Percentiles rank a stretch among this genome's conserved stretches.
Evolutionary conservation across 2,329 filamentous ascomycete species (phyloP).

Genomic region (Massarina eburnea): DNA sequence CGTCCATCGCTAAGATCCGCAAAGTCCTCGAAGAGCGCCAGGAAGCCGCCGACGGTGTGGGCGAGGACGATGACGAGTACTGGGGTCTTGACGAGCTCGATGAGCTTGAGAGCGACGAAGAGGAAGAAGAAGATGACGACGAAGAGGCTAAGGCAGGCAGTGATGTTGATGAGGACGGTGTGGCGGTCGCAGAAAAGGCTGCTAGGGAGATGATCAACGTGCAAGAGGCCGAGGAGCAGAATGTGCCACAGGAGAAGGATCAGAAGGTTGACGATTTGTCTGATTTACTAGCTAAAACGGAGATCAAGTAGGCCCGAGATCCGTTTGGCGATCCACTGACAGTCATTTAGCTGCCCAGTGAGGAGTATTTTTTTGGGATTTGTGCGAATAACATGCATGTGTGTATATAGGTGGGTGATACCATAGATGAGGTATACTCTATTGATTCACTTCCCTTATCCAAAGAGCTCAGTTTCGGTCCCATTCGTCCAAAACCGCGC

Average conservation of each 20-base stretch:
- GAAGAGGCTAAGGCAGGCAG: conserved; percentile 63
- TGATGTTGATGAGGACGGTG: conserved; percentile 67
- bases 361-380: too few species aligned
- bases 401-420: too few species aligned
- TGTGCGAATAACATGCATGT: too few species aligned
- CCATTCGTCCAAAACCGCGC: too few species aligned
- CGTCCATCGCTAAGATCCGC: conserved; percentile 67
- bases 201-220: conserved; percentile 65
- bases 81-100: conserved; percentile 63
- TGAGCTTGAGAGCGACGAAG: conserved; percentile 82
- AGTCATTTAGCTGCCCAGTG: too few species aligned
- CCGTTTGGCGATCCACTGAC: neutral
- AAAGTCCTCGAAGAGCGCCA: conserved; percentile 72
- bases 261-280: conserved; percentile 81
- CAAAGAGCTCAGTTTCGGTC: too few species aligned
- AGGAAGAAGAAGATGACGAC: conserved; percentile 72
- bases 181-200: conserved; percentile 44
- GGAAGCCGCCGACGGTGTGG: conserved; percentile 53
- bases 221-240: conserved; percentile 71
- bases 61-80: conserved; percentile 58
- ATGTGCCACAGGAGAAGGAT: conserved; percentile 70
- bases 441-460: too few species aligned
- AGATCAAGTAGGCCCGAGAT: conserved; percentile 32
- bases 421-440: too few species aligned
- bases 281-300: conserved; percentile 72